phyloP scores from a whole-genome alignment of 768 basidiomycete genomes.

The Rhodotorula diobovata region DNA sequence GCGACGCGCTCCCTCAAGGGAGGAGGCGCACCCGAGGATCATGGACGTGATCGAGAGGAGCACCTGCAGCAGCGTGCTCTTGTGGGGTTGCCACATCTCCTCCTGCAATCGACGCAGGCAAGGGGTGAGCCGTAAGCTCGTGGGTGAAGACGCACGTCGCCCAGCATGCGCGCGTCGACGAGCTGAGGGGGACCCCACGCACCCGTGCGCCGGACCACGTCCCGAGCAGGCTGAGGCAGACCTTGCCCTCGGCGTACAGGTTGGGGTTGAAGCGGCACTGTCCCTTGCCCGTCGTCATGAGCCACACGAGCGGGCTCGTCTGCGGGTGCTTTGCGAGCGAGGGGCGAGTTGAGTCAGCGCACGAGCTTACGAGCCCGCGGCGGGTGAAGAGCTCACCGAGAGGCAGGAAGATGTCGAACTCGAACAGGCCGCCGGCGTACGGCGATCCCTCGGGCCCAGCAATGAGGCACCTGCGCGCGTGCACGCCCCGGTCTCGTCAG shows the following conservation, averaged over 20 bases:
- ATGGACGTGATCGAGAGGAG: conserved; percentile 52
- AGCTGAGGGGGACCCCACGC: neutral
- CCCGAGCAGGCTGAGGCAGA: conserved; percentile 54
- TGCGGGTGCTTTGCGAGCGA: conserved; percentile 50
- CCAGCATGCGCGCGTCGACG: no score
- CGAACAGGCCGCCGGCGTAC: conserved; percentile 59
- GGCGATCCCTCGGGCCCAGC: conserved; percentile 65
- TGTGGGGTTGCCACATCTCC: conserved; percentile 53
- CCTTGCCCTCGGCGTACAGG: conserved; percentile 52
- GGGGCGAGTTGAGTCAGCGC: neutral
- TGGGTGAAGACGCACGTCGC: conserved; percentile 26
- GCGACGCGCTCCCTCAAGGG: no score
- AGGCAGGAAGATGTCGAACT: conserved; percentile 56
- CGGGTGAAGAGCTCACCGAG: conserved; percentile 33
- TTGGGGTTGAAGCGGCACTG: conserved; percentile 60
- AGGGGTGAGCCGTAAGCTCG: neutral
- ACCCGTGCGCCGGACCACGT: conserved; percentile 56
- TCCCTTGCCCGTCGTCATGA: conserved; percentile 57
- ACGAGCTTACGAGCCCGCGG: no score
- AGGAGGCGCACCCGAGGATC: conserved; percentile 10
- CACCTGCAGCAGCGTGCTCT: conserved; percentile 59
- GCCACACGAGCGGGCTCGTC: conserved; percentile 53
- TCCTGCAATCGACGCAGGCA: no score
- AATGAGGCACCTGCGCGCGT: conserved; percentile 48
- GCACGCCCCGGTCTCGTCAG: conserved; percentile 42